These are phyloP conservation scores for Tuber aestivum DNA, from an alignment of 495 filamentous ascomycete species.

Conservation along the genomic window DNA sequence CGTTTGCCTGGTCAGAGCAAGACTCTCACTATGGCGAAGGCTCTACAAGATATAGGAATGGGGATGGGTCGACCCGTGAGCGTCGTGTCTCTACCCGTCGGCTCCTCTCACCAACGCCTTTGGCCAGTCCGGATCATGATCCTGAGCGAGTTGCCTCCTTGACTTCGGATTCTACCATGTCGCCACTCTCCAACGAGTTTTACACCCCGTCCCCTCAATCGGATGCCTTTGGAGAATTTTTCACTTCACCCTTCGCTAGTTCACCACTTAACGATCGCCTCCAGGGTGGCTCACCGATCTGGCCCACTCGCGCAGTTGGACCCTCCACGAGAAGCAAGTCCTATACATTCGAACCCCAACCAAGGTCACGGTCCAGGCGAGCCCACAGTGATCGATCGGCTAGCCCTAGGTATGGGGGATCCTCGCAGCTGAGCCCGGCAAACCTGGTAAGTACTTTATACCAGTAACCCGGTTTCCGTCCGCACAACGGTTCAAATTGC, in stretches of 20 bases:
- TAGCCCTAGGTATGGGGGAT: constrained; percentile 47
- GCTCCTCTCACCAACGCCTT: neutral
- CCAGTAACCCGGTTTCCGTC: constrained; percentile 46
- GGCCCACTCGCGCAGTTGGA: constrained; percentile 20
- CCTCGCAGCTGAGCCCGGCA: constrained; percentile 46
- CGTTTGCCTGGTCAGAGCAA: constrained; percentile 35
- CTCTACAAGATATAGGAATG: constrained; percentile 37
- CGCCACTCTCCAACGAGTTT: constrained; percentile 49
- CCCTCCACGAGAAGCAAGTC: constrained; percentile 30
- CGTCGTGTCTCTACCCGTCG: constrained; percentile 30
- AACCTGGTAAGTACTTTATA: constrained; percentile 46
- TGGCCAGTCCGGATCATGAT: constrained; percentile 12
- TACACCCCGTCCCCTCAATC: constrained; percentile 22
- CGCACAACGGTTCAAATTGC: constrained; percentile 50
- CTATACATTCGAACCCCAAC: constrained; percentile 21
- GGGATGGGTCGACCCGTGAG: constrained; percentile 35
- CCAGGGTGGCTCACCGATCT: constrained; percentile 23
- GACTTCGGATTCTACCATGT: constrained; percentile 53
- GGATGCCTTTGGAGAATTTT: constrained; percentile 31
- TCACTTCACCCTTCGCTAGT: constrained; percentile 13
- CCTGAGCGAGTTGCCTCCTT: constrained; percentile 48
- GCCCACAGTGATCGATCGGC: constrained; percentile 48
- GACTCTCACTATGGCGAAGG: constrained; percentile 18
- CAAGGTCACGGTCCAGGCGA: constrained; percentile 36
- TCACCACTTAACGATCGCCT: constrained; percentile 25